phyloP scores from a whole-genome alignment of 2,329 filamentous ascomycete species.

The Colletotrichum graminicola region DNA sequence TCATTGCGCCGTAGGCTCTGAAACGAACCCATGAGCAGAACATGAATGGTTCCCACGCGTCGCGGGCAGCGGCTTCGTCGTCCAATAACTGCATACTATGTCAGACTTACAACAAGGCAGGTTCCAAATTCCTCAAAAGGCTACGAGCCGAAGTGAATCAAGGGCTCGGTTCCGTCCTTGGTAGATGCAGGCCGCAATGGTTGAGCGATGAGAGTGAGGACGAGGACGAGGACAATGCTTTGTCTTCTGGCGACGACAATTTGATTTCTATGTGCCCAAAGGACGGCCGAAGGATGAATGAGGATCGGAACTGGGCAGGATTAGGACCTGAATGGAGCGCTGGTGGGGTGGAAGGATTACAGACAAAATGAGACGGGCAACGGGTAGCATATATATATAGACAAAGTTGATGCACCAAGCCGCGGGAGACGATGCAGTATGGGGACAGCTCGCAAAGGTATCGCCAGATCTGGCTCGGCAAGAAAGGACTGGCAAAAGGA shows the following conservation, averaged over 20 bases:
- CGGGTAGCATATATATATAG: slow-evolving; percentile 41
- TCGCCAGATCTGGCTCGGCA: slow-evolving; percentile 39
- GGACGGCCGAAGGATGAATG: slow-evolving; percentile 12
- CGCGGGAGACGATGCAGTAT: slow-evolving; percentile 34
- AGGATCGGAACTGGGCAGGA: slow-evolving; percentile 23
- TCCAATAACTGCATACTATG: slow-evolving; percentile 26
- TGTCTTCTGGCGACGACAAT: slow-evolving; percentile 17
- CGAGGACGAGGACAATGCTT: slow-evolving; percentile 24
- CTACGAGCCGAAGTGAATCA: slow-evolving; percentile 14
- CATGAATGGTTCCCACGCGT: slow-evolving; percentile 20
- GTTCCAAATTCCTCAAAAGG: slow-evolving; percentile 6
- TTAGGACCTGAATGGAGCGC: slow-evolving; percentile 4
- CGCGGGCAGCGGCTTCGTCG: not conserved
- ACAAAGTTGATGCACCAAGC: slow-evolving; percentile 30
- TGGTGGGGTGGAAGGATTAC: slow-evolving; percentile 35
- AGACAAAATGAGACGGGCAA: slow-evolving; percentile 29
- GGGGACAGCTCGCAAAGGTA: slow-evolving; percentile 30
- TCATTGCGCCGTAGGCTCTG: slow-evolving; percentile 37
- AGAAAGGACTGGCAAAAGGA: slow-evolving; percentile 31
- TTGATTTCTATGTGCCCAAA: slow-evolving; percentile 4
- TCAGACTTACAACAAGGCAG: slow-evolving; percentile 29
- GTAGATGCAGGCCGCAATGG: slow-evolving; percentile 28
- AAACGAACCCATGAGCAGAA: slow-evolving; percentile 30
- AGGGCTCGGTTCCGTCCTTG: slow-evolving; percentile 21
- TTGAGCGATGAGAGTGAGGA: slow-evolving; percentile 23